Conservation (phyloP, 768 basidiomycete species). For the Phlegmacium glaucopus region DNA sequence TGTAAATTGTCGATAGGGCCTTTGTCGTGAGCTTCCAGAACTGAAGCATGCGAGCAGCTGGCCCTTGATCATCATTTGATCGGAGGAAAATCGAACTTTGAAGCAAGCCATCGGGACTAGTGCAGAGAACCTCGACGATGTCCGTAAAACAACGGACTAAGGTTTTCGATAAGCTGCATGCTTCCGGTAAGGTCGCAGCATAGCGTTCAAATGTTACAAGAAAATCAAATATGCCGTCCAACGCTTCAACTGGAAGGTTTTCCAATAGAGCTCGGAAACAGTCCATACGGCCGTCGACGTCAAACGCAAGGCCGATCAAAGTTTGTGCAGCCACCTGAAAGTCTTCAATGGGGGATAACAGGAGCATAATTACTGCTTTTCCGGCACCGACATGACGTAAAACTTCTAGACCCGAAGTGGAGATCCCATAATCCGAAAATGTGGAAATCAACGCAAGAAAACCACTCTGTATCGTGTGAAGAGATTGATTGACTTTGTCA, state of each 20-base stretch:
- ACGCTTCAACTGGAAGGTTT: conserved; percentile 58
- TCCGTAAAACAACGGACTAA: conserved; percentile 93
- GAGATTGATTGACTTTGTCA: conserved; percentile 56
- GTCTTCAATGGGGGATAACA: conserved; percentile 79
- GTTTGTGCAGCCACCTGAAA: conserved; percentile 74
- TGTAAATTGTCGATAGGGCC: conserved; percentile 82
- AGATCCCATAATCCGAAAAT: conserved; percentile 60
- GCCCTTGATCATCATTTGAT: conserved; percentile 37
- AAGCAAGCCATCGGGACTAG: conserved; percentile 66
- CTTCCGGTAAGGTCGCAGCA: conserved; percentile 71
- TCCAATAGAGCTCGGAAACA: conserved; percentile 79
- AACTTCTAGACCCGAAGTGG: conserved; percentile 48
- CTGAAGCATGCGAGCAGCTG: conserved; percentile 53
- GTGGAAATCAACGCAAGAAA: conserved; percentile 61
- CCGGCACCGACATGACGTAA: conserved; percentile 55
- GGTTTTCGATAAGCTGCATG: conserved; percentile 83
- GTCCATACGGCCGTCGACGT: conserved; percentile 85
- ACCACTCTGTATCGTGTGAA: conserved; percentile 55
- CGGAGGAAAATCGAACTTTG: conserved; percentile 51
- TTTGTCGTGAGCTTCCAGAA: conserved; percentile 84
- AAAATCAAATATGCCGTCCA: conserved; percentile 70
- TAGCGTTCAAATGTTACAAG: conserved; percentile 62
- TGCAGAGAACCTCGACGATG: conserved; percentile 84
- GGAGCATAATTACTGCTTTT: conserved; percentile 57
- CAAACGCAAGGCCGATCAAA: conserved; percentile 81